Evolutionary conservation across 371 early-diverging fungal species (phyloP).

Genomic region (Chytridium lagenaria): DNA sequence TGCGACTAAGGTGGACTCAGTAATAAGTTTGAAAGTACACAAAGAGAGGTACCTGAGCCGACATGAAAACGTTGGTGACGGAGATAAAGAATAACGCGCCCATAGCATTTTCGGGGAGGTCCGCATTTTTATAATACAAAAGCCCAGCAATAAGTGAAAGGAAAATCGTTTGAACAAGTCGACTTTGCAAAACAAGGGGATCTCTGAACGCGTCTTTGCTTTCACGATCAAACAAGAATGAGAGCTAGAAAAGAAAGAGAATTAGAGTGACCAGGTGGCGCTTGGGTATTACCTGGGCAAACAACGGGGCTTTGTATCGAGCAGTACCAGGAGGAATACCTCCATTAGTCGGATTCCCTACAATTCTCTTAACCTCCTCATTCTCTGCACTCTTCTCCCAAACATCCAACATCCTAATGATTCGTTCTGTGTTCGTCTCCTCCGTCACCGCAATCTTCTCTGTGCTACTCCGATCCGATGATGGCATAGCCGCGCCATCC

Average conservation of each 20-base stretch:
- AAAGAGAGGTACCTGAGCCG: too few species aligned
- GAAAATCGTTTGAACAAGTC: conserved; percentile 54
- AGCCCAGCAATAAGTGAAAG: conserved; percentile 47
- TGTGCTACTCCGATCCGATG: conserved; percentile 6
- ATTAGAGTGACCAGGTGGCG: not conserved
- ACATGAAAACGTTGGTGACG: conserved; percentile 40
- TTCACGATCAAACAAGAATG: conserved; percentile 34
- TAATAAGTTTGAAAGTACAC: too few species aligned
- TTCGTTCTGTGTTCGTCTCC: conserved; percentile 43
- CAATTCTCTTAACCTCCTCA: conserved; percentile 1
- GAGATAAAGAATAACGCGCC: conserved; percentile 68
- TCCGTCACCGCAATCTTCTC: not conserved
- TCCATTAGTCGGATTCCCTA: conserved; percentile 2
- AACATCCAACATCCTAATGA: conserved; percentile 34
- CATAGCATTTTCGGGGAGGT: conserved; percentile 52
- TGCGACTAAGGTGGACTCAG: conserved; percentile 50
- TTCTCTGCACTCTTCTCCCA: conserved; percentile 30
- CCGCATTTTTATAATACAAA: conserved; percentile 48
- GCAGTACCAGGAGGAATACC: conserved; percentile 20
- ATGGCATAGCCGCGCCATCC: conserved; percentile 34
- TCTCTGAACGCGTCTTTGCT: conserved; percentile 37
- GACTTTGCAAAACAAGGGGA: conserved; percentile 53
- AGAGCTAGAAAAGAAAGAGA: conserved; percentile 19
- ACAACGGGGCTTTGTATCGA: conserved; percentile 10
- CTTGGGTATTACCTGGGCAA: conserved; percentile 15